Base-by-base conservation (phyloP, 1,284 basidiomycete genomes). In the Phellopilus nigrolimitatus region DNA sequence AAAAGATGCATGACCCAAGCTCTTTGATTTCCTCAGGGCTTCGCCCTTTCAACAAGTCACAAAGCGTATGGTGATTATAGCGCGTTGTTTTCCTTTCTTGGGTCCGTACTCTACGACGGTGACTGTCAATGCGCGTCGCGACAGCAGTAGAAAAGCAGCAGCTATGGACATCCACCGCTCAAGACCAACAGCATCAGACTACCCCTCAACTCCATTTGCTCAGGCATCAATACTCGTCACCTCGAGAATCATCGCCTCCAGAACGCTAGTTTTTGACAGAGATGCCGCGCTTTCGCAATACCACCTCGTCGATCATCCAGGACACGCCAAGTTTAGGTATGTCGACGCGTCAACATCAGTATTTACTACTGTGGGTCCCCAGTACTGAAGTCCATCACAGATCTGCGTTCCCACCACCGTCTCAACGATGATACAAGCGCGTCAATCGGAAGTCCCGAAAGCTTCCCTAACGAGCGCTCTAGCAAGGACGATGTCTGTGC, bases 201-300 rank as follows among this genome's bases (percentile, higher is more conserved):
- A n/a, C n/a, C 34, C 19, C 34, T 10, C n/a, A 7, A 17, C 34
- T 13, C 3, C 2, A 37, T 17, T 37, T 17, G n/a, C 34, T 33
- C 31, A n/a, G n/a, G 31, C 31, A n/a, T 33, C 31, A 33, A 7
- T 12, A 33, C 31, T 33, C n/a, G 34, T 17, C 19, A 7, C 7
- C 34, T 37, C 19, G n/a, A 8, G n/a, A 15, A 10, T 7, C 10
- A 3, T 1, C 15, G n/a, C 34, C 34, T n/a, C 25, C 41, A 15
- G n/a, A 13, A n/a, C 27, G 19, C 27, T 30, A 6, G 25, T 30
- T 30, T 5, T n/a, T 4, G 25, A 30, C 27, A 4, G 34, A 25
- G 19, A 43, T 43, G 41, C 41, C 41, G 22, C 41, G 41, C 13
- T 43, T 43, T 15, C 41, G 41, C 27, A 43, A 43, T 30, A 43